phyloP scores from a whole-genome alignment of 345 rosid genomes.

The Carallia pectinifolia region DNA sequence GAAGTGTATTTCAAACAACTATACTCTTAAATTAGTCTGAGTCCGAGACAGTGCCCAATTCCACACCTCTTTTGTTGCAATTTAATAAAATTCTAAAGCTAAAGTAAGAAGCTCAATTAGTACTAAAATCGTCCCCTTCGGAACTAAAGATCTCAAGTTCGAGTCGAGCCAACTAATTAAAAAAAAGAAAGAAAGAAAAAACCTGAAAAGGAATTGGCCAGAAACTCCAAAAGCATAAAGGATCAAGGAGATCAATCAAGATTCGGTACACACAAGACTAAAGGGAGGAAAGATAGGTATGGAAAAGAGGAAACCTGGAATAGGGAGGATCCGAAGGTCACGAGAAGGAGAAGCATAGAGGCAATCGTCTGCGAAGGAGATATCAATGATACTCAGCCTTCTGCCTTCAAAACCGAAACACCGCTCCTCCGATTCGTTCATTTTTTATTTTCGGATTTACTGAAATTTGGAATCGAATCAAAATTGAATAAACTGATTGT shows the following conservation, averaged over 20 bases:
- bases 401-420: conserved; percentile 32
- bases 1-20: no score
- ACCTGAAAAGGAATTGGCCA: not conserved
- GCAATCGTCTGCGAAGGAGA: conserved; percentile 80
- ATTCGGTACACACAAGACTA: not conserved
- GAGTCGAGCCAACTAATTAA: no score
- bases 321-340: conserved; percentile 22
- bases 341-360: conserved; percentile 51
- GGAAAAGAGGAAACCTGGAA: conserved; percentile 46
- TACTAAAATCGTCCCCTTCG: no score
- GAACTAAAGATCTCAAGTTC: no score
- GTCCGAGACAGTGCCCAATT: not conserved
- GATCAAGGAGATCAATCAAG: not conserved
- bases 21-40: no score
- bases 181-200: no score
- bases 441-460: conserved; percentile 28
- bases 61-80: not conserved
- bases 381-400: conserved; percentile 70
- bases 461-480: not conserved
- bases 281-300: not conserved
- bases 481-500: not conserved
- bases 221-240: not conserved
- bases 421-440: conserved; percentile 53
- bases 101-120: no score
- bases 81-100: not conserved